Evolutionary conservation across 225 moss, liverwort and hornwort genomes (phyloP).

Genomic region (Antitrichia curtipendula): DNA sequence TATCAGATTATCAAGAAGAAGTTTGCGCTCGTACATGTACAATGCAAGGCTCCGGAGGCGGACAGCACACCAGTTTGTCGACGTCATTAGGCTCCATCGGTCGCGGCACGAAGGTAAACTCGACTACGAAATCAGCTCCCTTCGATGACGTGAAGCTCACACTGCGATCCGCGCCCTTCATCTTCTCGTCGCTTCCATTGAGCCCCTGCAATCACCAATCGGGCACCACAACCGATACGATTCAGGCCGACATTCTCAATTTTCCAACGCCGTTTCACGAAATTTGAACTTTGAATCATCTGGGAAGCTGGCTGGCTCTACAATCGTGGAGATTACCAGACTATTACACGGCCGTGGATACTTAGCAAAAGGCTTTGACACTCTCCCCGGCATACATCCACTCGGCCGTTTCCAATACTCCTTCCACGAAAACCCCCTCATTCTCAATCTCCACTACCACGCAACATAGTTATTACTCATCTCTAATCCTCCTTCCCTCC

Average conservation of each 20-base stretch:
- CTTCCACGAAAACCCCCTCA: constrained; percentile 9
- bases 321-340: constrained; percentile 17
- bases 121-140: constrained; percentile 12
- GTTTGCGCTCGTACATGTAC: constrained; percentile 18
- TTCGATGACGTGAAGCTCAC: constrained; percentile 17
- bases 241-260: not conserved
- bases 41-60: constrained; percentile 46
- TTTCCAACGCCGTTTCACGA: not conserved
- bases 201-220: constrained; percentile 3
- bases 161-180: constrained; percentile 7
- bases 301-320: not conserved
- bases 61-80: constrained; percentile 36
- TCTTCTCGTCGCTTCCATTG: constrained; percentile 14
- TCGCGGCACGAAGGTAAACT: constrained; percentile 22
- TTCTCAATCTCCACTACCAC: not conserved
- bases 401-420: constrained; percentile 18
- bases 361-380: not conserved
- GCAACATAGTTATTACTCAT: not conserved
- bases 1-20: not conserved
- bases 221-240: not conserved
- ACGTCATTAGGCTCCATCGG: constrained; percentile 27
- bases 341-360: not conserved
- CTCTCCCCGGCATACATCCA: not conserved
- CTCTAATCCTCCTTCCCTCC: not conserved
- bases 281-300: not conserved